A percentile compares a stretch with the other conserved stretches of the same genome.
Conservation (phyloP, 108 stramenopile genomes). For the Cyclotella baltica region DNA sequence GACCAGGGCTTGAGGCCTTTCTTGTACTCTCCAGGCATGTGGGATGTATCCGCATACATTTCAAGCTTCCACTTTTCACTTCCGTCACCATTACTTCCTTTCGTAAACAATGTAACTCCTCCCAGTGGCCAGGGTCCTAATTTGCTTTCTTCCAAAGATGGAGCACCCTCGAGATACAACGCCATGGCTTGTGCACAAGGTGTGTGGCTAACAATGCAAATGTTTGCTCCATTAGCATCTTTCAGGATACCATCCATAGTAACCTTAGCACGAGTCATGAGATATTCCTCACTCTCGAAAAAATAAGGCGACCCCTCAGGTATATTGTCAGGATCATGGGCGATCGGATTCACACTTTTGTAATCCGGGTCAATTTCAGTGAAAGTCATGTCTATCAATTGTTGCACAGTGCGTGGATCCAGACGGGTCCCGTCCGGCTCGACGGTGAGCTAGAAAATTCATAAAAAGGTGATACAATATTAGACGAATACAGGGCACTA, state of each 20-base stretch:
- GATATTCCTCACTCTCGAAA: conserved; percentile 63
- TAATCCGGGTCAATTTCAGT: conserved; percentile 58
- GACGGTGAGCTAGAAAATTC: conserved; percentile 50
- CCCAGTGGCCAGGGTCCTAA: conserved; percentile 69
- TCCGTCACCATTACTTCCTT: conserved; percentile 23
- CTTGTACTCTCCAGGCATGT: conserved; percentile 79
- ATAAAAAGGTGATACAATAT: not conserved
- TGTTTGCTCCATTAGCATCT: conserved; percentile 41
- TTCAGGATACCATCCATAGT: conserved; percentile 60
- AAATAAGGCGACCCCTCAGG: conserved; percentile 54
- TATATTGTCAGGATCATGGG: conserved; percentile 30
- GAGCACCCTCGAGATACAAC: conserved; percentile 56
- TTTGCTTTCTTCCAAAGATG: conserved; percentile 41
- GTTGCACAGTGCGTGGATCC: conserved; percentile 51
- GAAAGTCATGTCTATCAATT: conserved; percentile 51
- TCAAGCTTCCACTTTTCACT: conserved; percentile 63
- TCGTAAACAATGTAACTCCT: conserved; percentile 71
- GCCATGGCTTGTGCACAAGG: conserved; percentile 75
- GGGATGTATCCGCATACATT: conserved; percentile 65
- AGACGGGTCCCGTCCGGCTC: conserved; percentile 59
- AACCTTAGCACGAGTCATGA: conserved; percentile 59
- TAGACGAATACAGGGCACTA: not conserved
- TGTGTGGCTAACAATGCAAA: conserved; percentile 77
- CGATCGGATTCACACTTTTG: conserved; percentile 59
- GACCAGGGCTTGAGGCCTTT: conserved; percentile 70